Percentiles rank a stretch among this genome's conserved stretches.
phyloP scores from a whole-genome alignment of 2,329 filamentous ascomycete genomes.

The Claviceps sp. region DNA sequence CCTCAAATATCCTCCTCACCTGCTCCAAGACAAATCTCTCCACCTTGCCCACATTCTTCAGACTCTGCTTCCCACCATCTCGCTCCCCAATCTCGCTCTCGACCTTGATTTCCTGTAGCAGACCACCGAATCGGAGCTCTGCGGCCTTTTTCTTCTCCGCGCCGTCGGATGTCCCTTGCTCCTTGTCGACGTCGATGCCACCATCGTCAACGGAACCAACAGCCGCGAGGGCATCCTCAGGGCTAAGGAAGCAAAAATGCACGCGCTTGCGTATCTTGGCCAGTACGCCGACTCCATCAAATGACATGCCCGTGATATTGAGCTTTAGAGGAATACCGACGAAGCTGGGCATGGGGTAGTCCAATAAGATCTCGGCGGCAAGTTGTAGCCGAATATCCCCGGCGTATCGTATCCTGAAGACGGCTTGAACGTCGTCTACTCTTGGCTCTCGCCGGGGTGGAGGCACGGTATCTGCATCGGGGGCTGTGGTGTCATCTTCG shows the following conservation, averaged over 20 bases:
- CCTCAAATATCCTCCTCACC: conserved; percentile 92
- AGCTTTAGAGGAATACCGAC: conserved; percentile 89
- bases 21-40: conserved; percentile 96
- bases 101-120: conserved; percentile 86
- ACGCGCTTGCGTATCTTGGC: conserved; percentile 81
- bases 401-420: conserved; percentile 79
- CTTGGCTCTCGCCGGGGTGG: conserved; percentile 51
- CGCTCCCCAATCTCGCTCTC: conserved; percentile 95
- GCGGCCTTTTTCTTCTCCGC: conserved; percentile 13
- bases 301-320: conserved; percentile 87
- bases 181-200: conserved; percentile 5
- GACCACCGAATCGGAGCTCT: conserved; percentile 44
- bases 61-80: conserved; percentile 79
- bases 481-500: conserved; percentile 16
- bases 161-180: conserved; percentile 11
- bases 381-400: conserved; percentile 79
- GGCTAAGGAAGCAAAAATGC: conserved; percentile 88
- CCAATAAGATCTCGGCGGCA: conserved; percentile 87
- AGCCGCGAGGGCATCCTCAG: conserved; percentile 74
- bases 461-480: conserved; percentile 15
- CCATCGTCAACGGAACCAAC: conserved; percentile 36
- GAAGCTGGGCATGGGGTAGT: conserved; percentile 98
- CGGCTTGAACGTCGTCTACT: conserved; percentile 80
- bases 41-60: conserved; percentile 98
- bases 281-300: conserved; percentile 86